Base-by-base conservation (phyloP, 2,329 filamentous ascomycete genomes). In the Dactylellina sp. region DNA sequence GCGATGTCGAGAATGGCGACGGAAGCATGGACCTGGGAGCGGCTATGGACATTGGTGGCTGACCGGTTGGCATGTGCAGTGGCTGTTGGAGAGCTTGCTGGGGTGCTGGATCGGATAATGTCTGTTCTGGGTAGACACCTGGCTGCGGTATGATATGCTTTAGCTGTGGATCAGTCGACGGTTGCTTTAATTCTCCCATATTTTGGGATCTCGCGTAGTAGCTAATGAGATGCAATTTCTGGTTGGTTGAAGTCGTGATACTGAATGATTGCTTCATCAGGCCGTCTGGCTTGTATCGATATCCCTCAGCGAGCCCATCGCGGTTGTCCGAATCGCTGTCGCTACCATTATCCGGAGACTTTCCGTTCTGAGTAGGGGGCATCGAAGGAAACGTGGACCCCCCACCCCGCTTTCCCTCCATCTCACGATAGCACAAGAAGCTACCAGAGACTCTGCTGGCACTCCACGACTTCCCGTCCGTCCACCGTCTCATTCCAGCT, bases 191-290 rank as follows among this genome's bases (percentile, higher is more conserved):
- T 24, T 62, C 68, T 6, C 59, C 60, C 68, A 72, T 72, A 56
- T 90, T 90, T 70, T 88, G 86, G 25, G 89, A 86, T 64, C 93
- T 87, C 2, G 93, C 91, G 82, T 93, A 98, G 83, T 99, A 99
- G 78, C 94, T 97, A 83, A 99, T 99, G 57, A 99, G 86, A 83
- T 99, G 95, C 1, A 99, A 88, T 80, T 98, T 95, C 79, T 97
- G 93, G 76, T 92, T 88, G 39, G 86, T 89, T 0, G 91, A 92
- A 0, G 95, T 98, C 20, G 93, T 97, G 83, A 99, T 98, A 83
- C 94, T 98, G 85, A 98, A 99, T 0, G 95, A 98, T 82, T 99
- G 95, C 86, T 99, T 99, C 93, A 98, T 97, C 2, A 99, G 86
- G 0, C 95, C 95, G 79, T 99, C 95, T 7, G 90, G 91, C 85